Conservation (phyloP, 1,284 basidiomycete species). For the Agaricales sp. region DNA sequence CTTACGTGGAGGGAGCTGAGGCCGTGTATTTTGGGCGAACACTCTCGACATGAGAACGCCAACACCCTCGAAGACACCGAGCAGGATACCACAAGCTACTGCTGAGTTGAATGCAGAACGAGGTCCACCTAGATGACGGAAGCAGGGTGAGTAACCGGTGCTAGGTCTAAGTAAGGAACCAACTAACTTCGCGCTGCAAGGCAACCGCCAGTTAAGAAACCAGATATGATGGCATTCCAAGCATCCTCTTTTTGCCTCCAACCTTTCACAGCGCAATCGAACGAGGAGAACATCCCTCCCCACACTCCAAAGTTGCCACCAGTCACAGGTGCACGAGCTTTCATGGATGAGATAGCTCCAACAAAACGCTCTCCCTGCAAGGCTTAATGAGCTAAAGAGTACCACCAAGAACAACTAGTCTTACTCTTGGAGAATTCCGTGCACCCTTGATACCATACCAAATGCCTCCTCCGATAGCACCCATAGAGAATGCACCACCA, state of each 20-base stretch:
- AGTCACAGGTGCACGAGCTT: slow-evolving; percentile 95
- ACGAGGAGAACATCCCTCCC: slow-evolving; percentile 96
- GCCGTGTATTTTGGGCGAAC: slow-evolving; percentile 75
- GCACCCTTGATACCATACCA: slow-evolving; percentile 99
- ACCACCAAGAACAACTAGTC: slow-evolving; percentile 19
- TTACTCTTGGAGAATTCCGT: slow-evolving; percentile 87
- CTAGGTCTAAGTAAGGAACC: slow-evolving; percentile 7
- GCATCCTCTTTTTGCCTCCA: slow-evolving; percentile 98
- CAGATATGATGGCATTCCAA: slow-evolving; percentile 98
- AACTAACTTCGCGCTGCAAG: slow-evolving; percentile 89
- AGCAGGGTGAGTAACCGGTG: no score
- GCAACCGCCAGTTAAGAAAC: slow-evolving; percentile 97
- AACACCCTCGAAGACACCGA: slow-evolving; percentile 95
- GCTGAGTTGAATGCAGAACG: slow-evolving; percentile 85
- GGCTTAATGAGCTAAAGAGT: slow-evolving; percentile 6
- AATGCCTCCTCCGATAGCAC: slow-evolving; percentile 90
- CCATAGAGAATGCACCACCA: slow-evolving; percentile 95
- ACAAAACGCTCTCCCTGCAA: slow-evolving; percentile 84
- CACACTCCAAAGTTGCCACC: slow-evolving; percentile 98
- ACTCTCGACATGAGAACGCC: slow-evolving; percentile 80
- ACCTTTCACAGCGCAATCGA: slow-evolving; percentile 97
- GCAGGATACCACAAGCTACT: slow-evolving; percentile 90
- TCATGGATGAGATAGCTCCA: slow-evolving; percentile 93
- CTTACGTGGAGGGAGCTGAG: slow-evolving; percentile 31
- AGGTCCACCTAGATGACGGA: slow-evolving; percentile 75